A percentile compares a stretch with the other conserved stretches of the same genome.
Evolutionary conservation across 148 eudicot species (phyloP).

Genomic region (Fagopyrum tataricum): DNA sequence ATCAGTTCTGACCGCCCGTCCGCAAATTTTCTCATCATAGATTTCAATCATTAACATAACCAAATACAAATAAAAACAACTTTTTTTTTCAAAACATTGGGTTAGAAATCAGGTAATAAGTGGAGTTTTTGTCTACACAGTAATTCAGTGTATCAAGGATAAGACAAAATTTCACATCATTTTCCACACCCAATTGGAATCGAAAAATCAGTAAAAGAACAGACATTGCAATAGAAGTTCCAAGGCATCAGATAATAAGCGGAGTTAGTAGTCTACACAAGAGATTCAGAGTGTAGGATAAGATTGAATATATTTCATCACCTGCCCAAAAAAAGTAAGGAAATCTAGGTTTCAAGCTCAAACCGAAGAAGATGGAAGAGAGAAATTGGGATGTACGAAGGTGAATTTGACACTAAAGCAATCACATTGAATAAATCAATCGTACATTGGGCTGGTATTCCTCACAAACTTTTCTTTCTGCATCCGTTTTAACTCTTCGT

Average conservation of each 20-base stretch:
- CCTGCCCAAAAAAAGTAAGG: constrained; percentile 19
- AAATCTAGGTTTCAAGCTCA: background rate
- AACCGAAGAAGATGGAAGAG: background rate
- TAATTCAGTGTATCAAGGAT: constrained; percentile 42
- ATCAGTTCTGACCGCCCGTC: constrained; percentile 39
- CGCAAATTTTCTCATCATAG: constrained; percentile 31
- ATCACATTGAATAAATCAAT: constrained; percentile 7
- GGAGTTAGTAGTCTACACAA: constrained; percentile 22
- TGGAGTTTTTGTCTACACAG: constrained; percentile 34
- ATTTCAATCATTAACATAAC: background rate
- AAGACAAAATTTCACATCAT: constrained; percentile 31
- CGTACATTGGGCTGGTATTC: constrained; percentile 54
- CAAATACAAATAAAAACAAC: background rate
- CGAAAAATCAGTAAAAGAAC: background rate
- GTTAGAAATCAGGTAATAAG: constrained; percentile 39
- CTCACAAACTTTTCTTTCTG: constrained; percentile 31
- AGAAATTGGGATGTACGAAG: constrained; percentile 20
- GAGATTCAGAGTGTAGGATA: constrained; percentile 19
- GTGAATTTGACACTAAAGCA: constrained; percentile 52
- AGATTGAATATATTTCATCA: constrained; percentile 10
- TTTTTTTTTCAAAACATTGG: background rate
- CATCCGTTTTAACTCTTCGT: constrained; percentile 44
- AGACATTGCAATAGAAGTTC: background rate
- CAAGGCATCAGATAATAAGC: constrained; percentile 30
- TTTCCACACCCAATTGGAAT: background rate